Conservation (phyloP, 306 rosid genomes). For the Senna tora region DNA sequence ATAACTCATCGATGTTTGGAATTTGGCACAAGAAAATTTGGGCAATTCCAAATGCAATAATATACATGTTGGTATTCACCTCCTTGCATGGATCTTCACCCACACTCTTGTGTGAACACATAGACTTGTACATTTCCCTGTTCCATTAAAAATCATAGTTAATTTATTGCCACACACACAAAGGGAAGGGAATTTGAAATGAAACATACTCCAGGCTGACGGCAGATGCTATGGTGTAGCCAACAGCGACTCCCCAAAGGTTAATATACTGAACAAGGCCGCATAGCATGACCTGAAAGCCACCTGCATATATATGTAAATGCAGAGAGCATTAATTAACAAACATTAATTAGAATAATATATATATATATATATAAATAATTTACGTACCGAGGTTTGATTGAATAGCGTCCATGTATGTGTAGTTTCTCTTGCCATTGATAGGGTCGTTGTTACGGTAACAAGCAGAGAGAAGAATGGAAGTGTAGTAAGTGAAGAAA, state of each 20-base stretch:
- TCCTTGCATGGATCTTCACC: too few species aligned
- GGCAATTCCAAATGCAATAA: conserved; percentile 73
- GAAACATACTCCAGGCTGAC: conserved; percentile 79
- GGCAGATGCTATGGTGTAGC: conserved; percentile 81
- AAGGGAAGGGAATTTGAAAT: too few species aligned
- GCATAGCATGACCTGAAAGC: too few species aligned
- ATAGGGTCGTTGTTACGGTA: conserved; percentile 45
- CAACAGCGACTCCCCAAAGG: conserved; percentile 45
- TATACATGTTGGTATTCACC: conserved; percentile 69
- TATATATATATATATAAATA: too few species aligned
- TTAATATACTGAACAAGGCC: too few species aligned
- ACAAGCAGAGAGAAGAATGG: conserved; percentile 72
- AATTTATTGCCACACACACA: too few species aligned
- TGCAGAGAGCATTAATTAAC: too few species aligned
- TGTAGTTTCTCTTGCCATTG: conserved; percentile 84
- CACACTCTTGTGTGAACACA: conserved; percentile 57
- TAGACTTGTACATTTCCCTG: conserved; percentile 83
- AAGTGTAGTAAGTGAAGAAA: conserved; percentile 77
- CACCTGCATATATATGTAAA: too few species aligned
- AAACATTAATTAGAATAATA: too few species aligned
- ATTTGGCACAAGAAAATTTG: conserved; percentile 78
- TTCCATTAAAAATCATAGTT: conserved; percentile 16
- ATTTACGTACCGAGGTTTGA: conserved; percentile 78
- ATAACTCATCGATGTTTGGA: conserved; percentile 73
- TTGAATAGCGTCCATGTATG: conserved; percentile 77